These are phyloP conservation scores for Astrothelium macrocarpum DNA, from an alignment of 495 filamentous ascomycete genomes.

Conservation along the genomic window DNA sequence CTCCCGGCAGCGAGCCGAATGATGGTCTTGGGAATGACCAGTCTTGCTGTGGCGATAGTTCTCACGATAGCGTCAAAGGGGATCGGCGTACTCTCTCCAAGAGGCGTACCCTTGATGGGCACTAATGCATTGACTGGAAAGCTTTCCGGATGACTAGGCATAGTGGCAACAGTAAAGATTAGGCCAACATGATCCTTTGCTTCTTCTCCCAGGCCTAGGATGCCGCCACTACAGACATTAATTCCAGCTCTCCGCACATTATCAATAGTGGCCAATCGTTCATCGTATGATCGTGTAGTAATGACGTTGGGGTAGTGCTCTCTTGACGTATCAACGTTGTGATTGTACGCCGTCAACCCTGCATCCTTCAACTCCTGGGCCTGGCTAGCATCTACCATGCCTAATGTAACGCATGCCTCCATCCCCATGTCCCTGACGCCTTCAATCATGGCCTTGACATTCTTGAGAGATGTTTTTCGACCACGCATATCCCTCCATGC, in stretches of 20 bases:
- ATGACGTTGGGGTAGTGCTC: slow-evolving; percentile 77
- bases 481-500: slow-evolving; percentile 89
- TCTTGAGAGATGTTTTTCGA: slow-evolving; percentile 64
- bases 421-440: slow-evolving; percentile 70
- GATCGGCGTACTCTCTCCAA: slow-evolving; percentile 60
- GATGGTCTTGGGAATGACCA: slow-evolving; percentile 70
- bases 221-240: slow-evolving; percentile 77
- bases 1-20: slow-evolving; percentile 72
- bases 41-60: slow-evolving; percentile 68
- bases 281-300: slow-evolving; percentile 72
- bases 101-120: slow-evolving; percentile 73
- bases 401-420: slow-evolving; percentile 80
- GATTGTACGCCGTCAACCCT: slow-evolving; percentile 79
- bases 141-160: slow-evolving; percentile 69
- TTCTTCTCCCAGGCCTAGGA: slow-evolving; percentile 68
- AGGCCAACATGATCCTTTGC: slow-evolving; percentile 66
- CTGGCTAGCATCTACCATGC: slow-evolving; percentile 73
- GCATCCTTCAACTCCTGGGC: slow-evolving; percentile 71
- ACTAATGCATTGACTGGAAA: slow-evolving; percentile 82
- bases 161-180: slow-evolving; percentile 63
- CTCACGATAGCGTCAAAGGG: slow-evolving; percentile 62
- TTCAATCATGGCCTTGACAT: slow-evolving; percentile 70
- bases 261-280: slow-evolving; percentile 62
- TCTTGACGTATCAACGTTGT: slow-evolving; percentile 79
- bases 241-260: slow-evolving; percentile 74